Percentiles rank a stretch among this genome's conserved stretches.
These are phyloP conservation scores for Mycena crocata DNA, from an alignment of 768 basidiomycete genomes.

Conservation along the genomic window DNA sequence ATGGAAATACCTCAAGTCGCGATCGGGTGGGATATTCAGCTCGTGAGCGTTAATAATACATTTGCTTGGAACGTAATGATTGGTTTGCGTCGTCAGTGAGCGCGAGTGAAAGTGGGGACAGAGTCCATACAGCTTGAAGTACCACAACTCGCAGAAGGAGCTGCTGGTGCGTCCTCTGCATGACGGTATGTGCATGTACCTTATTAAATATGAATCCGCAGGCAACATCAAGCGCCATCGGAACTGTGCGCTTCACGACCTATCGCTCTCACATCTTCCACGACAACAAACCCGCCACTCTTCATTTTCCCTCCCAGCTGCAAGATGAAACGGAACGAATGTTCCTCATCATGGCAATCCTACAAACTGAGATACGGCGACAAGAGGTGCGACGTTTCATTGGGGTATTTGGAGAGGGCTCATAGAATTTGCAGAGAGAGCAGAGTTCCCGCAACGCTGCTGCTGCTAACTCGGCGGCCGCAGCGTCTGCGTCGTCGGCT, in stretches of 20 bases:
- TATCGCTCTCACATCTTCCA: neutral
- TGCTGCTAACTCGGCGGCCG: no score
- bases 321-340: constrained; percentile 20
- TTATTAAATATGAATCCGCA: neutral
- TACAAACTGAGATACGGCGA: constrained; percentile 15
- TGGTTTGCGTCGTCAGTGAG: no score
- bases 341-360: constrained; percentile 20
- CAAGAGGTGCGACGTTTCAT: constrained; percentile 23
- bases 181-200: no score
- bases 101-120: constrained; percentile 15
- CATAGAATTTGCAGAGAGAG: no score
- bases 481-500: no score
- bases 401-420: no score
- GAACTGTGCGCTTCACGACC: constrained; percentile 13
- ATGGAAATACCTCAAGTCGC: neutral
- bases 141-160: constrained; percentile 6
- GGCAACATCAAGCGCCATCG: constrained; percentile 6
- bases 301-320: constrained; percentile 9
- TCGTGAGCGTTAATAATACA: no score
- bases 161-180: constrained; percentile 8
- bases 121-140: constrained; percentile 6
- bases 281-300: constrained; percentile 5
- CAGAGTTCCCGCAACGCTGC: no score
- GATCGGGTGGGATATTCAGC: no score
- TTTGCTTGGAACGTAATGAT: no score